Base-by-base conservation (phyloP, 2,329 filamentous ascomycete species). In the Pestalotiopsis sp. region DNA sequence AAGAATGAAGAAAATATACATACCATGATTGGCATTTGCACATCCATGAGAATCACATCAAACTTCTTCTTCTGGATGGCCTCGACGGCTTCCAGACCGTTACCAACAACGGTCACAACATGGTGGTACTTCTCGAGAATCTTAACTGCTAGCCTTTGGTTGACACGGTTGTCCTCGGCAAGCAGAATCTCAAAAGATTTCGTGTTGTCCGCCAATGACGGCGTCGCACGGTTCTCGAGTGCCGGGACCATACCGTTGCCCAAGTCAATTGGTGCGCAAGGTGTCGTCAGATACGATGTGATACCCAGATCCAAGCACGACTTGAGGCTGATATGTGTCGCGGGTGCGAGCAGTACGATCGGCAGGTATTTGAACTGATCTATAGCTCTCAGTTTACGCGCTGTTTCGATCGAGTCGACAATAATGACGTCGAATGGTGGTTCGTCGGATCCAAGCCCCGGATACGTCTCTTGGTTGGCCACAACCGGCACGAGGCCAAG, bases 11-110 rank as follows among this genome's bases (percentile, higher is more conserved):
- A 27, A 31, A 59, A 17, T 66, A n/a, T 41, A 70, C 89, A 84
- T 82, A 93, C 91, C 95, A 98, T 98, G 76, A 98, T 93, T n/a
- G 96, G 96, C 96, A 99, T 99, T 80, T 98, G 96, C 20, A 99
- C 96, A 78, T 99, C 96, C 96, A 99, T 99, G 63, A 99, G 87
- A 72, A 99, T 96, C 70, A 97, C 93, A 80, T 99, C 96, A 79
- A 97, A 99, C 78, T 93, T 92, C 82, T 92, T 95, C 78, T 91
- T 90, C 85, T 97, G 95, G 74, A 98, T 91, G n/a, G 93, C 91
- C 77, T 98, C 93, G 14, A 98, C 90, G 1, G 96, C 96, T 77
- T 98, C 95, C 72, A 95, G 88, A 70, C 96, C 96, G 78, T 99
- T 99, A 75, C 95, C 94, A 58, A 97, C 96, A 27, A 99, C 96